phyloP scores from a whole-genome alignment of 345 rosid species.

The Camelina neglecta region DNA sequence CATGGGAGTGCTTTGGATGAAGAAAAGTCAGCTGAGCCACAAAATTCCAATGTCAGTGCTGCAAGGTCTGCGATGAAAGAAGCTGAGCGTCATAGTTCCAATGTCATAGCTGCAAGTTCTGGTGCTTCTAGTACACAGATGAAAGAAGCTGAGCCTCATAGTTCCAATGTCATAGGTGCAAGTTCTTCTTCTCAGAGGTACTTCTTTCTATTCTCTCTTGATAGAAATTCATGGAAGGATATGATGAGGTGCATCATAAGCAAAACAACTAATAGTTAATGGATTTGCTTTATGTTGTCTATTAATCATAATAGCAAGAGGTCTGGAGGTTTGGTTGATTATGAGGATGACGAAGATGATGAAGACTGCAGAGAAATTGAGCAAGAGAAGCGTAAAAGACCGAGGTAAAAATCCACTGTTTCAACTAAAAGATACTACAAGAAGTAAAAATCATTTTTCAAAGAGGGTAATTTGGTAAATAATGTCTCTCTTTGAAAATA shows the following conservation, averaged over 20 bases:
- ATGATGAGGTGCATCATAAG: conserved; percentile 13
- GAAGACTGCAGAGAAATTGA: conserved; percentile 49
- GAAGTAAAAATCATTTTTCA: too few relatives aligned
- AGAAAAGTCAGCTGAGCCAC: conserved; percentile 52
- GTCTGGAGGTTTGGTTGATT: conserved; percentile 78
- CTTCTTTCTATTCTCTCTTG: conserved; percentile 3
- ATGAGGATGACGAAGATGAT: conserved; percentile 73
- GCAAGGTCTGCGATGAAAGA: conserved; percentile 52
- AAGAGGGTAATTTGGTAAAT: too few relatives aligned
- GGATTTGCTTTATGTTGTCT: conserved; percentile 18
- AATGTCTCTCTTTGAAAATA: too few relatives aligned
- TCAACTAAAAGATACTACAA: too few relatives aligned
- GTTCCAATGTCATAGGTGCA: conserved; percentile 68
- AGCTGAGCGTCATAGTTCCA: not conserved
- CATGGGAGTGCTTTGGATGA: conserved; percentile 76
- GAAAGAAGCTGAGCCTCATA: conserved; percentile 44
- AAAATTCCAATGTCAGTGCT: not conserved
- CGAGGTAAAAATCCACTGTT: conserved; percentile 12
- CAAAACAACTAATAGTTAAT: conserved; percentile 8
- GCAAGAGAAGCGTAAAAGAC: conserved; percentile 58
- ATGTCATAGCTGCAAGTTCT: conserved; percentile 29
- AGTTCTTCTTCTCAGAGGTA: conserved; percentile 61
- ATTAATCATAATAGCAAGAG: conserved; percentile 47
- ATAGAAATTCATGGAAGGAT: not conserved
- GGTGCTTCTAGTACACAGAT: conserved; percentile 23